A percentile compares a stretch with the other conserved stretches of the same genome.
phyloP scores from a whole-genome alignment of 768 basidiomycete genomes.

The Mycena maculata region DNA sequence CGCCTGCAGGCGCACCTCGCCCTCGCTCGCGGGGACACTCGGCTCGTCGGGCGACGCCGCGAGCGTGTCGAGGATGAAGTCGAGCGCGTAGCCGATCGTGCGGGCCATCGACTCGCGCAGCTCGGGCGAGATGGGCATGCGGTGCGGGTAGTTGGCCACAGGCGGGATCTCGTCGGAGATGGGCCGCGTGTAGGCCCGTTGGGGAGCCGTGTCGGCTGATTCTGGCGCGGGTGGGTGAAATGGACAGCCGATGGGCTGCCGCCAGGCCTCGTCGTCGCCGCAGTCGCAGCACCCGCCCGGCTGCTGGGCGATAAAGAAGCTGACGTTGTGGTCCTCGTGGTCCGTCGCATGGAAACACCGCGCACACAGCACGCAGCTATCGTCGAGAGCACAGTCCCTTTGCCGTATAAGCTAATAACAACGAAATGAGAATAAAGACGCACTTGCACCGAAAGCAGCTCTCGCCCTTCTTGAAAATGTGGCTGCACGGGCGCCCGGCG shows the following conservation, averaged over 20 bases:
- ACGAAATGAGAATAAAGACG: conserved; percentile 47
- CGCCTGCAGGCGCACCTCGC: conserved; percentile 77
- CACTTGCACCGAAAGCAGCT: conserved; percentile 95
- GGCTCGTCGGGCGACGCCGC: conserved; percentile 87
- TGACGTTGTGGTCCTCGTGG: conserved; percentile 89
- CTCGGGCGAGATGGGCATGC: conserved; percentile 68
- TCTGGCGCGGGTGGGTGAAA: conserved; percentile 72
- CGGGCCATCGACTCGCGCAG: conserved; percentile 79
- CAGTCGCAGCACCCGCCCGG: conserved; percentile 96
- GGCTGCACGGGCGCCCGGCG: conserved; percentile 83
- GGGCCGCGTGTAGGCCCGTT: conserved; percentile 54
- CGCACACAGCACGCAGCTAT: conserved; percentile 90
- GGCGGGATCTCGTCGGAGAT: conserved; percentile 67
- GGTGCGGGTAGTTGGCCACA: conserved; percentile 69
- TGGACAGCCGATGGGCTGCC: conserved; percentile 71
- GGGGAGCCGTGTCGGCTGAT: conserved; percentile 43
- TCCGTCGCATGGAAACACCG: conserved; percentile 91
- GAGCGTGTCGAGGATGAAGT: conserved; percentile 86
- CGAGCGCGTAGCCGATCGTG: conserved; percentile 81
- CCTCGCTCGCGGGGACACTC: conserved; percentile 71
- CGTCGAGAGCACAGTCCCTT: conserved; percentile 92
- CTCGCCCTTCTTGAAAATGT: conserved; percentile 92
- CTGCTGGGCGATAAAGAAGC: conserved; percentile 93
- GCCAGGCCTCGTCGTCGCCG: conserved; percentile 92
- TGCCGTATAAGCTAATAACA: conserved; percentile 3